phyloP scores from a whole-genome alignment of 768 basidiomycete genomes.

The Cubamyces sp. region DNA sequence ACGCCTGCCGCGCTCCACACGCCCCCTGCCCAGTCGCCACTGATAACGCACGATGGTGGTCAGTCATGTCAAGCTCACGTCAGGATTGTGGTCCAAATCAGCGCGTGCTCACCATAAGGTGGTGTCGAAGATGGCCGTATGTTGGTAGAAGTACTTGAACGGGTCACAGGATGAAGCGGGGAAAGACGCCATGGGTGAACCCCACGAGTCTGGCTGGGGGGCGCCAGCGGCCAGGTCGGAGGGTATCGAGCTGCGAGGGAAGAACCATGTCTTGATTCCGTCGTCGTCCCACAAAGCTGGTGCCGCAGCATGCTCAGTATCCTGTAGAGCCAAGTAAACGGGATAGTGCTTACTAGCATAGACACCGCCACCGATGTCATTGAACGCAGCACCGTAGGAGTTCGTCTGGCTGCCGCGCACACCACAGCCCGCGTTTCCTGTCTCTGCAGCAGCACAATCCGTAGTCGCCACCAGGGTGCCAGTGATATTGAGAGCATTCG shows the following conservation, averaged over 20 bases:
- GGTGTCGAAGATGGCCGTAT: constrained; percentile 83
- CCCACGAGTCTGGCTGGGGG: constrained; percentile 82
- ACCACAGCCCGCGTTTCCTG: constrained; percentile 83
- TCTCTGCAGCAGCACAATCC: constrained; percentile 71
- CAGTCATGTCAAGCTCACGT: constrained; percentile 17
- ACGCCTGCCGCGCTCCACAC: constrained; percentile 77
- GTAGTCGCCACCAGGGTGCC: constrained; percentile 70
- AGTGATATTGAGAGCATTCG: constrained; percentile 55
- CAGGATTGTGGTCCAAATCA: not conserved
- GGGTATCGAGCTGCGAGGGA: constrained; percentile 74
- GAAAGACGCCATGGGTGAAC: constrained; percentile 78
- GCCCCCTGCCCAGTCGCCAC: constrained; percentile 88
- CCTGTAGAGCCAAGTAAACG: too few species aligned
- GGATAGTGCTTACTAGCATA: constrained; percentile 73
- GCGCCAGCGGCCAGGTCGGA: constrained; percentile 70
- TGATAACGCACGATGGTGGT: constrained; percentile 30
- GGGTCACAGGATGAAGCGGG: constrained; percentile 76
- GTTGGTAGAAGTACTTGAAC: constrained; percentile 75
- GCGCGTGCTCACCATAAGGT: constrained; percentile 68
- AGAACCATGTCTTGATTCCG: constrained; percentile 85
- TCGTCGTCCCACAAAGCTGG: constrained; percentile 75
- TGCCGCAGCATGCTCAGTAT: not conserved
- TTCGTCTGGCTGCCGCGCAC: constrained; percentile 60
- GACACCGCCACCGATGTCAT: constrained; percentile 82
- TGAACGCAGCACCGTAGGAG: constrained; percentile 87